Evolutionary conservation across 306 rosid species (phyloP), one percentile per base, ranked within the genome.

Genomic region (Rosa lucieae): DNA sequence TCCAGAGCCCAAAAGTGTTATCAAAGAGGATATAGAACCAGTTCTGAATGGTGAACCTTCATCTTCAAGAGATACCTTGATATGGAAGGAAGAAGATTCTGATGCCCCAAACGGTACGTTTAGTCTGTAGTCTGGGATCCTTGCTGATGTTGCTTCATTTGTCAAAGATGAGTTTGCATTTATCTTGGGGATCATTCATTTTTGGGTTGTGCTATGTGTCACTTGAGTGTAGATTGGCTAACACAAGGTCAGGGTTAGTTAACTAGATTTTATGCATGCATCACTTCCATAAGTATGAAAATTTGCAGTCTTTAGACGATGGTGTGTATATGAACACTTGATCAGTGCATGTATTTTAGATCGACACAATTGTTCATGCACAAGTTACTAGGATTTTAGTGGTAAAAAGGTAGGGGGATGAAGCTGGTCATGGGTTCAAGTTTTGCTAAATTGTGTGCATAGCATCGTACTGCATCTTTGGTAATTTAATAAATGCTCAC

Each of bases 61-160:
- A 46, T 82, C 81, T 82, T 85, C 88, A 53, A 69, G 79, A 42
- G 69, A 48, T 70, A 46, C 89, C 55, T 89, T 68, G 77, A 82
- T 70, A 52, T 90, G 94, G 99, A 90, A 85, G 74, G 91, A 82
- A 78, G 96, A 93, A 83, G 79, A 88, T 74, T 67, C 62, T 77
- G 96, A 89, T 83, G 98, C 96, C 69, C 98, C 98, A 46, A 83
- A 87, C 77, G 71, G 99, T 95, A 89, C 82, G 97, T 91, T 85
- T 84, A 67, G 62, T 65, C 55, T 78, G 42, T n/a, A 56, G 4
- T 81, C 55, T 65, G 79, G 78, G 49, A 67, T 29, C 46, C 65
- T 70, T 51, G 68, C 43, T 43, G 44, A n/a, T 75, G 65, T 75
- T 39, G 18, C 66, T 74, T 62, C 58, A 14, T 71, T 71, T 85